Evolutionary conservation across 768 basidiomycete species (phyloP).

Genomic region (Pluteus cervinus): DNA sequence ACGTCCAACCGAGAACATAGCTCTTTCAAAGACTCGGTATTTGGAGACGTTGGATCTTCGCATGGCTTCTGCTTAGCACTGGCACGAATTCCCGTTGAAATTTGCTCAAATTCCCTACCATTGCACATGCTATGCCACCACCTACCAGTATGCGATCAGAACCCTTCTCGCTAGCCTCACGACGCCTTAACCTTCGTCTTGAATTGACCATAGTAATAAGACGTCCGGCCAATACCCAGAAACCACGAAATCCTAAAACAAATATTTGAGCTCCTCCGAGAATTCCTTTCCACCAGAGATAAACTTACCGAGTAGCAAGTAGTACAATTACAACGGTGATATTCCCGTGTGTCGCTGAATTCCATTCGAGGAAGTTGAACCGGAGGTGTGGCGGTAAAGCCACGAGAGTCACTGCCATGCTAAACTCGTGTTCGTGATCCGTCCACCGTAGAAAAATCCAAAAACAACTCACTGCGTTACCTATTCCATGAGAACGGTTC

Average conservation of each 20-base stretch:
- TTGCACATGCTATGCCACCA: no score
- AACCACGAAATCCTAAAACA: constrained; percentile 45
- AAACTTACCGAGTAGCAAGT: constrained; percentile 45
- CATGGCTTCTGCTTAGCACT: no score
- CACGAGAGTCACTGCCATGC: constrained; percentile 47
- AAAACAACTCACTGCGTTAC: constrained; percentile 9
- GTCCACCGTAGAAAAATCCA: neutral
- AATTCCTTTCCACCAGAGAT: neutral
- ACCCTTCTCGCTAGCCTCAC: neutral
- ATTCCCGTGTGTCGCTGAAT: constrained; percentile 64
- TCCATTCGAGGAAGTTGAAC: constrained; percentile 47
- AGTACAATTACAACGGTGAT: constrained; percentile 54
- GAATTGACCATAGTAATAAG: constrained; percentile 31
- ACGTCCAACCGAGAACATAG: no score
- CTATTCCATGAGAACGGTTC: no score
- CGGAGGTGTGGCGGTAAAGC: constrained; percentile 48
- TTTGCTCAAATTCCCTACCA: no score
- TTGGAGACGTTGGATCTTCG: no score
- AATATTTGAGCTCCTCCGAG: constrained; percentile 3
- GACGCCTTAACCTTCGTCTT: neutral
- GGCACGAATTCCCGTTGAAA: no score
- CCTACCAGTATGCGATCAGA: no score
- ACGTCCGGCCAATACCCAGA: constrained; percentile 40
- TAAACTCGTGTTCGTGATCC: constrained; percentile 17
- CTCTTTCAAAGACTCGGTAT: no score